Conservation (phyloP, 352 stramenopile genomes). For the Globisporangium paroecandrum region DNA sequence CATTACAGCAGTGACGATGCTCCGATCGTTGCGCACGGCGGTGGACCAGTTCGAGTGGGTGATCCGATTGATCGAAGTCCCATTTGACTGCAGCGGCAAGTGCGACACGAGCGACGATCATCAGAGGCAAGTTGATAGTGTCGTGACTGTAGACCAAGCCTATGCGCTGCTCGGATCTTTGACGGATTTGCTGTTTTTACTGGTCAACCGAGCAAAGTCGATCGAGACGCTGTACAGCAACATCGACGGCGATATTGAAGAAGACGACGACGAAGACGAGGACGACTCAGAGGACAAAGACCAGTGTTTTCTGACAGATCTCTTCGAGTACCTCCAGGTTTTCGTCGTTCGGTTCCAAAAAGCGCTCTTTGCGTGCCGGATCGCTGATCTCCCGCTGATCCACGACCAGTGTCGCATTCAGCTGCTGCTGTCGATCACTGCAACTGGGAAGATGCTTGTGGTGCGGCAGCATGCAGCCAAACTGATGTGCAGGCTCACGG, state of each 20-base stretch:
- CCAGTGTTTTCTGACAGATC: conserved; percentile 37
- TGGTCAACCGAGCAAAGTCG: conserved; percentile 45
- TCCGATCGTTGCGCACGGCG: conserved; percentile 41
- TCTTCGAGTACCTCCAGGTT: conserved; percentile 48
- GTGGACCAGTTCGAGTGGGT: conserved; percentile 57
- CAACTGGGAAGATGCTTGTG: conserved; percentile 25
- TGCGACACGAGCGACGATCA: conserved; percentile 3
- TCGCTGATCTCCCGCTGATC: conserved; percentile 41
- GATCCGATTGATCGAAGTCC: conserved; percentile 37
- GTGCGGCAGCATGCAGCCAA: conserved; percentile 35
- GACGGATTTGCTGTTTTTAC: conserved; percentile 51
- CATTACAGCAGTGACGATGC: conserved; percentile 33
- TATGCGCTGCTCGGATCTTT: conserved; percentile 49
- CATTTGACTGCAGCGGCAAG: conserved; percentile 22
- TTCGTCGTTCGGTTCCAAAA: conserved; percentile 53
- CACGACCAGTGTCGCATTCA: conserved; percentile 50
- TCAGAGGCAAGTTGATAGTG: neutral
- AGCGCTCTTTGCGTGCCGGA: conserved; percentile 50
- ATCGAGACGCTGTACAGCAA: conserved; percentile 36
- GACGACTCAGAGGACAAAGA: conserved; percentile 20
- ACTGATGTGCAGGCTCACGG: conserved; percentile 47
- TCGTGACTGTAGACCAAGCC: conserved; percentile 33
- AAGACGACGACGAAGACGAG: conserved; percentile 20
- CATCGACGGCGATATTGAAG: conserved; percentile 19
- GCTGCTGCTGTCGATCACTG: conserved; percentile 45